Evolutionary conservation across 768 basidiomycete species (phyloP).

Genomic region (Leccinum arenicola): DNA sequence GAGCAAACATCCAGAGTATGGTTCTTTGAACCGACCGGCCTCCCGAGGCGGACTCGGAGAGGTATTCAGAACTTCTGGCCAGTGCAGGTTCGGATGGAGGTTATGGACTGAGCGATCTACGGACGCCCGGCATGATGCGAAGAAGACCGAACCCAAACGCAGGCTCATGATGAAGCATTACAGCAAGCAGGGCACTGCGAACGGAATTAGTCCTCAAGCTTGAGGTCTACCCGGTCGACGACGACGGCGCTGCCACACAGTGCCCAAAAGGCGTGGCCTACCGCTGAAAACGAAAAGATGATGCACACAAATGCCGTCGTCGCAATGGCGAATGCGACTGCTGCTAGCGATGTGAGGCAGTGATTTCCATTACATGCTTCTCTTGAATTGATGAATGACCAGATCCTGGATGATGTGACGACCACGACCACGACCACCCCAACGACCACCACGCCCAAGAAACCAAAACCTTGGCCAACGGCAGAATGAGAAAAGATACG

Average conservation of each 20-base stretch:
- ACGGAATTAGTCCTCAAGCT: constrained; percentile 22
- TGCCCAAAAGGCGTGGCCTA: constrained; percentile 21
- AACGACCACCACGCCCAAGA: constrained; percentile 13
- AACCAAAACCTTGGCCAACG: constrained; percentile 46
- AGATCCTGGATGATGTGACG: constrained; percentile 6
- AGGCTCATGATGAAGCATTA: constrained; percentile 43
- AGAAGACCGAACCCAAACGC: constrained; percentile 31
- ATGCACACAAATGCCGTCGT: constrained; percentile 36
- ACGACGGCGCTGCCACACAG: constrained; percentile 28
- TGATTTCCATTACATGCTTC: neutral
- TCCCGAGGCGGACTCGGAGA: constrained; percentile 17
- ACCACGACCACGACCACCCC: neutral
- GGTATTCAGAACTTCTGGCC: constrained; percentile 22
- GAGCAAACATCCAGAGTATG: constrained; percentile 25
- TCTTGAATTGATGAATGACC: constrained; percentile 6
- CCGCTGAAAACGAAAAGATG: constrained; percentile 48
- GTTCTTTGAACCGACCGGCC: constrained; percentile 13
- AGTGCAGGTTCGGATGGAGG: constrained; percentile 4
- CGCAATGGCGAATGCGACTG: constrained; percentile 24
- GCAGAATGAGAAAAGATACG: constrained; percentile 76
- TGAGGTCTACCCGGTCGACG: constrained; percentile 4
- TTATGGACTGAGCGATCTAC: constrained; percentile 2
- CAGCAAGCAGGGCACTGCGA: constrained; percentile 40
- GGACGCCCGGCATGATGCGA: constrained; percentile 19
- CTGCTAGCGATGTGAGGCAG: constrained; percentile 26